Evolutionary conservation across 2,329 filamentous ascomycete species (phyloP).

Genomic region (Herpotrichia juniperi): DNA sequence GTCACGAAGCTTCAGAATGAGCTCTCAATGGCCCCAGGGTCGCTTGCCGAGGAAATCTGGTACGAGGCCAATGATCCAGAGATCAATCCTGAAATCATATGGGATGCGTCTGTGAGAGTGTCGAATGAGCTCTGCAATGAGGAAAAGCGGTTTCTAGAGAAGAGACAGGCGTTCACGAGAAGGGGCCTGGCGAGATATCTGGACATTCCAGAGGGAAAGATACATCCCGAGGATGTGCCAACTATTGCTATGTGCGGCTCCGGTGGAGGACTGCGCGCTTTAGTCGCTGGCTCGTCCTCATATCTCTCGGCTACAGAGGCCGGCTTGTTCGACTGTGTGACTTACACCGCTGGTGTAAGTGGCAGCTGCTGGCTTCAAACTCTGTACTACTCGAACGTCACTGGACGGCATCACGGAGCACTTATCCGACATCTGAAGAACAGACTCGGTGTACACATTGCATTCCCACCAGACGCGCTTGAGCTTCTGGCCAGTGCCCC

Average conservation of each 20-base stretch:
- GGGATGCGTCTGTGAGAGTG: conserved; percentile 80
- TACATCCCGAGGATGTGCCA: conserved; percentile 93
- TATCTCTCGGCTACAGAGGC: conserved; percentile 83
- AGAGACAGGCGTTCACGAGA: conserved; percentile 71
- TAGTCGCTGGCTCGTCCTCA: conserved; percentile 89
- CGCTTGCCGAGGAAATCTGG: conserved; percentile 93
- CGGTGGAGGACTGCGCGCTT: conserved; percentile 85
- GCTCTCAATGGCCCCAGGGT: conserved; percentile 84
- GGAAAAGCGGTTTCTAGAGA: conserved; percentile 75
- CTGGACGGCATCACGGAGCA: conserved; percentile 68
- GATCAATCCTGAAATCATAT: conserved; percentile 85
- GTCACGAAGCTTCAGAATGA: conserved; percentile 85
- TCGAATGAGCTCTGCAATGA: conserved; percentile 82
- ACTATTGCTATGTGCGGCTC: conserved; percentile 94
- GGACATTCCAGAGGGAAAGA: conserved; percentile 73
- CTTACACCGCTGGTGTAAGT: conserved; percentile 94
- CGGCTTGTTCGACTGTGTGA: conserved; percentile 90
- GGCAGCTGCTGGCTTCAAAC: conserved; percentile 95
- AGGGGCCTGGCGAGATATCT: conserved; percentile 84
- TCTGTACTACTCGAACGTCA: conserved; percentile 82
- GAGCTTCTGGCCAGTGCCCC: conserved; percentile 83
- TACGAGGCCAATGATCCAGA: conserved; percentile 82
- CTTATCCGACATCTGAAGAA: conserved; percentile 87
- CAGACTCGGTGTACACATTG: conserved; percentile 85
- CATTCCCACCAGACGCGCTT: conserved; percentile 85